Conservation (phyloP, 352 stramenopile genomes). For the Aphanomyces invadans region DNA sequence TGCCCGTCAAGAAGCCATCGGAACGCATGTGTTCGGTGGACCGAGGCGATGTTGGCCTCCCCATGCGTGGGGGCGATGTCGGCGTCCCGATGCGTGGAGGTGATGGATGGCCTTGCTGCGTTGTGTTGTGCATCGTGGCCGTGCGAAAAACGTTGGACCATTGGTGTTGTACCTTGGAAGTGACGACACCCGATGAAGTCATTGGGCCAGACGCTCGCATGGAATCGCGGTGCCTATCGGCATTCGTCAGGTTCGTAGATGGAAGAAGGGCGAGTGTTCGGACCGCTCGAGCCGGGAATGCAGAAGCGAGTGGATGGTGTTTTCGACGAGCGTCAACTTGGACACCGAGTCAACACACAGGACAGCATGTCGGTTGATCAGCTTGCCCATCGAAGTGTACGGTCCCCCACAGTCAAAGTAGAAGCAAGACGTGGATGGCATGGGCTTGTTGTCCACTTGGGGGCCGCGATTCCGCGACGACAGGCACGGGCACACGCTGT, state of each 20-base stretch:
- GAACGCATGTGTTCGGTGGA: not conserved
- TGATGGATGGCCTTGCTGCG: not conserved
- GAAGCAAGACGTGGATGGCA: slow-evolving; percentile 42
- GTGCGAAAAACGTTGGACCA: slow-evolving; percentile 8
- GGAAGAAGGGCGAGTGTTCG: too few relatives aligned
- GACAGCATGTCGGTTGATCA: slow-evolving; percentile 32
- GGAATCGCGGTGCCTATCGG: slow-evolving; percentile 14
- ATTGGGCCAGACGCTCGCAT: not conserved
- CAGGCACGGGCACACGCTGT: not conserved
- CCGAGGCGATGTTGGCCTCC: not conserved
- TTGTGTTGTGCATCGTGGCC: not conserved
- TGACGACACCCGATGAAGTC: not conserved
- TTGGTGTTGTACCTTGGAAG: slow-evolving; percentile 11
- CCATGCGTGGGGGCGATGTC: not conserved
- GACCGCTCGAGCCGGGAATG: slow-evolving; percentile 15
- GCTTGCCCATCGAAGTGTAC: slow-evolving; percentile 37
- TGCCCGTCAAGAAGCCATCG: not conserved
- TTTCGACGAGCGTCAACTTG: slow-evolving; percentile 31
- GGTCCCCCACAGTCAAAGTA: slow-evolving; percentile 41
- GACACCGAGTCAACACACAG: slow-evolving; percentile 42
- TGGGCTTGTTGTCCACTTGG: slow-evolving; percentile 17
- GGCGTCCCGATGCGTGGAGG: too few relatives aligned
- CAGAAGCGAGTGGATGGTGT: slow-evolving; percentile 13
- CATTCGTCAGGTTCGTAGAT: too few relatives aligned
- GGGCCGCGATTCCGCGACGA: not conserved